These are phyloP conservation scores for Piper longum DNA, from an alignment of 164 flowering plant genomes.

Conservation along the genomic window DNA sequence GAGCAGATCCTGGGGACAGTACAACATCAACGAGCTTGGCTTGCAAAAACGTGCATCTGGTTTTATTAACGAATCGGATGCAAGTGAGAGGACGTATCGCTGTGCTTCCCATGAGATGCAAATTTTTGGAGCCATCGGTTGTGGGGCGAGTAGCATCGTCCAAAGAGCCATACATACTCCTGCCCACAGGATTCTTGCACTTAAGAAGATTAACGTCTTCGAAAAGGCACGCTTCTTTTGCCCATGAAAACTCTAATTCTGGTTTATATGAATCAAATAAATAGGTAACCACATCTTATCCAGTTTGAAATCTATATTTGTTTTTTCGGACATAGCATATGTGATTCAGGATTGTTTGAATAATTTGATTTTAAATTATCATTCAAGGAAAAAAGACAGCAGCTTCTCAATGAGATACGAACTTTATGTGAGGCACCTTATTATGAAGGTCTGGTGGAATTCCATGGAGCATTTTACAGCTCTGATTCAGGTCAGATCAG, in stretches of 20 bases:
- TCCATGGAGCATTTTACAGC: constrained; percentile 92
- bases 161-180: constrained; percentile 97
- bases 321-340: background rate
- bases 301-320: background rate
- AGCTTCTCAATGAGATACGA: constrained; percentile 88
- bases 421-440: constrained; percentile 94
- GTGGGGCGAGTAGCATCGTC: constrained; percentile 98
- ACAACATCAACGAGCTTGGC: constrained; percentile 92
- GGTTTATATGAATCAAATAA: background rate
- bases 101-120: constrained; percentile 99
- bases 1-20: constrained; percentile 83
- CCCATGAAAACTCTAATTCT: background rate
- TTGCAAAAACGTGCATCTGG: constrained; percentile 71
- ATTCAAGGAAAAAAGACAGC: constrained; percentile 84
- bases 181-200: constrained; percentile 68
- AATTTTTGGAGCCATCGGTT: constrained; percentile 88
- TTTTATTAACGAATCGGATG: constrained; percentile 36
- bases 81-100: constrained; percentile 57
- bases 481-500: constrained; percentile 98
- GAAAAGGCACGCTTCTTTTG: constrained; percentile 53
- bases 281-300: background rate
- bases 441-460: constrained; percentile 83
- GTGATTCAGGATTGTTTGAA: background rate
- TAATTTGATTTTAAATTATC: constrained; percentile 1
- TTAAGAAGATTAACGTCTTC: constrained; percentile 93